These are phyloP conservation scores for Xylariaceae sp. DNA, from an alignment of 2,329 filamentous ascomycete genomes.

Conservation along the genomic window DNA sequence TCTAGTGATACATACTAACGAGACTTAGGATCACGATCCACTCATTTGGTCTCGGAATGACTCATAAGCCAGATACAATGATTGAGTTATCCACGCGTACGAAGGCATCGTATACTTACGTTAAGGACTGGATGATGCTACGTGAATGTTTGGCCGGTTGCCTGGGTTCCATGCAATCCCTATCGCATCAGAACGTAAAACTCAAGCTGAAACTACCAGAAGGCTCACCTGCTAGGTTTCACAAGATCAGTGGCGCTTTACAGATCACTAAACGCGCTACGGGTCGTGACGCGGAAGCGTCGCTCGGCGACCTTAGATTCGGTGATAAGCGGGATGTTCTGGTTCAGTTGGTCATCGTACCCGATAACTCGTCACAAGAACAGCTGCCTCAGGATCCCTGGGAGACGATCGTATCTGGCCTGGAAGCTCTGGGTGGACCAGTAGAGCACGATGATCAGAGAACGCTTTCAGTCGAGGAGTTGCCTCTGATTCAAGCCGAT, in stretches of 20 bases:
- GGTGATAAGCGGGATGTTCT: conserved; percentile 94
- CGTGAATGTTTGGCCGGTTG: conserved; percentile 94
- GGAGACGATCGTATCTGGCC: conserved; percentile 94
- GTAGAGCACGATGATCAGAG: conserved; percentile 85
- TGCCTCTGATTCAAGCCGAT: conserved; percentile 93
- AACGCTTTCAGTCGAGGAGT: conserved; percentile 84
- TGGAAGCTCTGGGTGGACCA: conserved; percentile 89
- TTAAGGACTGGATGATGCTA: conserved; percentile 99
- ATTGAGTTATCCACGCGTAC: conserved; percentile 94
- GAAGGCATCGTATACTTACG: conserved; percentile 96
- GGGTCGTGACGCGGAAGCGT: conserved; percentile 90
- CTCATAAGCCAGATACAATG: conserved; percentile 98
- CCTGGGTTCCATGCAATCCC: conserved; percentile 85
- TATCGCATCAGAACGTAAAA: conserved; percentile 98
- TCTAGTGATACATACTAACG: conserved; percentile 30
- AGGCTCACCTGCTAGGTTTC: conserved; percentile 95
- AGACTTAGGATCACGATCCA: conserved; percentile 79
- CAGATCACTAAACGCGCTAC: conserved; percentile 96
- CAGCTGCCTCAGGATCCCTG: conserved; percentile 90
- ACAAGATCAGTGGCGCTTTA: conserved; percentile 95
- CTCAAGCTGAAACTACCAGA: conserved; percentile 92
- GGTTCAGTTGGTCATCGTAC: conserved; percentile 89
- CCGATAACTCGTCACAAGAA: conserved; percentile 81
- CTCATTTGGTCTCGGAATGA: conserved; percentile 93
- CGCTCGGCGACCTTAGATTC: conserved; percentile 88